Evolutionary conservation across 2,329 filamentous ascomycete species (phyloP).

Genomic region (Teratosphaeriaceae sp.): DNA sequence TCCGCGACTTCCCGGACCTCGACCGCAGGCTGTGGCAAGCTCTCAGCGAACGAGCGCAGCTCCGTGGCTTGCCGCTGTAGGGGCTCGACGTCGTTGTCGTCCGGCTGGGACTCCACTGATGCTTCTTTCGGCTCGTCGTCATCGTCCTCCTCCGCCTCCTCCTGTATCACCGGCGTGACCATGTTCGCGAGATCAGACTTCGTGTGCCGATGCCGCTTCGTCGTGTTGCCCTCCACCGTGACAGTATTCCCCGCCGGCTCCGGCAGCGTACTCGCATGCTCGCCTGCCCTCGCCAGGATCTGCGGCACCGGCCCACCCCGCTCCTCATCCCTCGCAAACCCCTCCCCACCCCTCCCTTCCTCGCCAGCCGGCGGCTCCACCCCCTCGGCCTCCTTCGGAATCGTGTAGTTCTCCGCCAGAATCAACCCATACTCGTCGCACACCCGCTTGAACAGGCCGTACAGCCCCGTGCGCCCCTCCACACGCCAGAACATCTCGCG

Average conservation of each 20-base stretch:
- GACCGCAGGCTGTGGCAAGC: constrained; percentile 8
- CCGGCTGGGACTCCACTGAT: constrained; percentile 43
- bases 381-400: constrained; percentile 88
- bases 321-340: background rate
- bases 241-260: constrained; percentile 36
- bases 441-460: constrained; percentile 94
- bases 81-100: background rate
- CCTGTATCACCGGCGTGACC: constrained; percentile 43
- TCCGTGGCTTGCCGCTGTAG: constrained; percentile 22
- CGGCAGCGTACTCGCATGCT: constrained; percentile 14
- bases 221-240: constrained; percentile 59
- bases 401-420: constrained; percentile 90
- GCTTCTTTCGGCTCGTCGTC: constrained; percentile 34
- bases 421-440: constrained; percentile 88
- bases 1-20: constrained; percentile 1
- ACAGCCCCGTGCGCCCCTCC: constrained; percentile 83
- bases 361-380: constrained; percentile 47
- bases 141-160: constrained; percentile 1
- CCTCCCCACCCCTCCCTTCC: constrained; percentile 9
- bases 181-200: constrained; percentile 72
- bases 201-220: constrained; percentile 75
- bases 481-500: constrained; percentile 91
- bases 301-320: too few species aligned
- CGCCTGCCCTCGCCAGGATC: constrained; percentile 8
- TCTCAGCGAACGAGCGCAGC: constrained; percentile 13